Conservation (phyloP, 768 basidiomycete species). For the Agaricus blazei region DNA sequence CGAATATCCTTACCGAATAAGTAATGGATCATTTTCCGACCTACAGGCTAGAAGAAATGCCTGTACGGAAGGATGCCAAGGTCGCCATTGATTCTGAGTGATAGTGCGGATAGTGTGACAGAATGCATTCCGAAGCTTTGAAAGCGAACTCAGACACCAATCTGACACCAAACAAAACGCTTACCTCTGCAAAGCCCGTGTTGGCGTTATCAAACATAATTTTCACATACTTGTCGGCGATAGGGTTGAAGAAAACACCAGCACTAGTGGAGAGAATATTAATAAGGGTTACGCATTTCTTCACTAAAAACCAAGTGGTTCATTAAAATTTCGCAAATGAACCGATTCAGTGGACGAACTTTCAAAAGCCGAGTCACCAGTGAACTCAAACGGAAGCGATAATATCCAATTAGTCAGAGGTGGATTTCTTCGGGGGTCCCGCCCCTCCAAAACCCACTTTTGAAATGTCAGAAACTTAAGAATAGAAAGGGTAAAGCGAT, state of each 20-base stretch:
- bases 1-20: constrained; percentile 41
- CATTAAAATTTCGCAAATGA: not conserved
- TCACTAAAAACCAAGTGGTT: constrained; percentile 43
- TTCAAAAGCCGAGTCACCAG: constrained; percentile 81
- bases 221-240: constrained; percentile 64
- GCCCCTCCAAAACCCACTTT: constrained; percentile 52
- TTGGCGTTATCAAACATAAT: constrained; percentile 71
- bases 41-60: constrained; percentile 54
- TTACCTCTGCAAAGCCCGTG: constrained; percentile 83
- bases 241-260: constrained; percentile 60
- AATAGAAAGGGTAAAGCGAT: constrained; percentile 12
- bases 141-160: not conserved
- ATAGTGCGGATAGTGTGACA: constrained; percentile 60
- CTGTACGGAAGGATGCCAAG: constrained; percentile 51
- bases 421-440: constrained; percentile 76
- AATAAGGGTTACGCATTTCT: constrained; percentile 65
- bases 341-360: constrained; percentile 34
- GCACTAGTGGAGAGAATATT: constrained; percentile 62
- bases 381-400: constrained; percentile 73
- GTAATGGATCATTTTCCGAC: constrained; percentile 50
- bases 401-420: constrained; percentile 75
- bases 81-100: constrained; percentile 60
- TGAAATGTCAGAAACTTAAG: not conserved
- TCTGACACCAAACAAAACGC: constrained; percentile 10
- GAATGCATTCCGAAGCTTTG: constrained; percentile 63